These are phyloP conservation scores for Paecilomyces sp. DNA, from an alignment of 2,329 filamentous ascomycete genomes.

Conservation along the genomic window DNA sequence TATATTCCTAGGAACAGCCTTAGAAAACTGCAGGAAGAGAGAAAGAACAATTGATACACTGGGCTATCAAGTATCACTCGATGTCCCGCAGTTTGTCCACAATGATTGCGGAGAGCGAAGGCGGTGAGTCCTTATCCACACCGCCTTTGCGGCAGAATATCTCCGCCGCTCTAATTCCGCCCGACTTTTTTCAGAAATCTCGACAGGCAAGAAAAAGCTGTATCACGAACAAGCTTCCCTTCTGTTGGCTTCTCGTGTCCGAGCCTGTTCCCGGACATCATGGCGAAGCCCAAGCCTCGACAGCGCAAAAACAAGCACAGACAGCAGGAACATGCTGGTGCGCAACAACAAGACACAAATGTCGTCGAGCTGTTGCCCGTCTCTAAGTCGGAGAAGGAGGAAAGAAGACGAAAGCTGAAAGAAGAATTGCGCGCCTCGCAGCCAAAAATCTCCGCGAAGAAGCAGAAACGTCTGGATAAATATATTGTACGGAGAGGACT, in stretches of 20 bases:
- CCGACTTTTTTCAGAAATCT: constrained; percentile 13
- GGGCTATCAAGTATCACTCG: background rate
- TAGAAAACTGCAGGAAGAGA: background rate
- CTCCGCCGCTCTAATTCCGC: constrained; percentile 8
- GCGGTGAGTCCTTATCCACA: constrained; percentile 13
- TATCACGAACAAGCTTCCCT: background rate
- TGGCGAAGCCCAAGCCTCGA: constrained; percentile 47
- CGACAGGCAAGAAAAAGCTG: constrained; percentile 1
- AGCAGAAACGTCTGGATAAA: constrained; percentile 61
- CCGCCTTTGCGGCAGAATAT: constrained; percentile 17
- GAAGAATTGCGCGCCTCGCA: constrained; percentile 49
- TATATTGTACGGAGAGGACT: constrained; percentile 48
- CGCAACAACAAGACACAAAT: constrained; percentile 40
- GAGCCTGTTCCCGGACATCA: constrained; percentile 12
- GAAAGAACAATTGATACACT: background rate
- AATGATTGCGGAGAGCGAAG: constrained; percentile 7
- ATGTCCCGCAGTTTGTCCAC: background rate
- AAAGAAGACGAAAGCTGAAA: constrained; percentile 44
- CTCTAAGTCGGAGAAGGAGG: constrained; percentile 48
- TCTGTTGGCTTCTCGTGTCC: constrained; percentile 5
- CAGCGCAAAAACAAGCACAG: constrained; percentile 51
- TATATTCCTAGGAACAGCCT: background rate
- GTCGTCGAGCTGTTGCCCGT: constrained; percentile 33
- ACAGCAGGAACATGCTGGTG: constrained; percentile 19
- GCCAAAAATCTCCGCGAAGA: constrained; percentile 55